Evolutionary conservation across 2,329 filamentous ascomycete genomes (phyloP), one percentile per base, ranked within the genome.

Genomic region (Fusarium falciforme): DNA sequence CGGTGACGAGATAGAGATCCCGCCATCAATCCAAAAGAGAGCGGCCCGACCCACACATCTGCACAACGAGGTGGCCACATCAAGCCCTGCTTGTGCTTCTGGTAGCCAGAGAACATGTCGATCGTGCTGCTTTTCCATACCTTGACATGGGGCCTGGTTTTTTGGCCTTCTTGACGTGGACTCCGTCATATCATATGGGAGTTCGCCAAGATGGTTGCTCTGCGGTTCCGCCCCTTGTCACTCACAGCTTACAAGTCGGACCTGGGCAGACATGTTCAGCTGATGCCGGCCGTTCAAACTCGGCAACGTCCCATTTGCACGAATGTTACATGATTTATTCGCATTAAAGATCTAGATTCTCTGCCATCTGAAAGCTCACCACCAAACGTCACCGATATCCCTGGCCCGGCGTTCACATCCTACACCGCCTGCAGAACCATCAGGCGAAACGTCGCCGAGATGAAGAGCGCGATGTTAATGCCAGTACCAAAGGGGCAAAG

Each of bases 331-430:
- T 68, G 57, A 70, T 75, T 71, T 76, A 63, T 77, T 76, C 68
- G 67, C 71, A 77, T 73, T 69, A 70, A 76, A 76, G 70, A 78
- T 78, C 75, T 78, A 77, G 64, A 77, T 77, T 78, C 71, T 76
- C 67, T 70, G 63, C 66, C 68, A 70, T 61, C 52, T 52, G 40
- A 66, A 70, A 44, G 63, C 63, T 74, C 61, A 55, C 62, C 54
- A 66, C 61, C 54, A 66, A 57, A 36, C 65, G 44, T 61, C 66
- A 68, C 58, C 42, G 16, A 54, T 27, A 27, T 27, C 27, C 44
- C 33, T 27, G 16, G 40, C 62, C 44, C 49, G 20, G 29, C 35
- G 35, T 52, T 63, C 47, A 42, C 22, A 54, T 29, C 35, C 40
- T 40, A 47, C 47, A 29, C 55, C 20, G 35, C 35, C 22, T 25